Conservation (phyloP, 306 rosid species). For the Pterocarpus santalinus region DNA sequence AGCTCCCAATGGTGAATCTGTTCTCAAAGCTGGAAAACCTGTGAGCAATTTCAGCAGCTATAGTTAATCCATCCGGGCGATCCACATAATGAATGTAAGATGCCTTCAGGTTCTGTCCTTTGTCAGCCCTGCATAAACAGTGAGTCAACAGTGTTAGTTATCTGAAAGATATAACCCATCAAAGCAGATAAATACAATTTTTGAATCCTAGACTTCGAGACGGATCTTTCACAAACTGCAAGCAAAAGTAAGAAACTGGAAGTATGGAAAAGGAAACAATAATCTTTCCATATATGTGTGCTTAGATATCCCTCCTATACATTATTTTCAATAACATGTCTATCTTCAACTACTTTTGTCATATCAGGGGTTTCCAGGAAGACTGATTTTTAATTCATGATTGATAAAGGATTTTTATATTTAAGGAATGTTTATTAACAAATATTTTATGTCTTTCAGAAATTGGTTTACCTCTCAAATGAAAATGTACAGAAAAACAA, state of each 20-base stretch:
- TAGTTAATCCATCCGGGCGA: slow-evolving; percentile 64
- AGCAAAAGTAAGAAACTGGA: background rate
- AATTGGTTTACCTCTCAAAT: background rate
- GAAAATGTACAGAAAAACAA: background rate
- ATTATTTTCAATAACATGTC: too few species aligned
- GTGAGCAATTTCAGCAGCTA: slow-evolving; percentile 87
- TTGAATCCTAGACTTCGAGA: slow-evolving; percentile 33
- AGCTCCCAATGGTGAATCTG: slow-evolving; percentile 80
- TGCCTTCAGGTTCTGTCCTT: slow-evolving; percentile 78
- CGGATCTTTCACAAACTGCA: slow-evolving; percentile 5
- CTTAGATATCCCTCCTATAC: background rate
- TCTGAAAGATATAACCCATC: background rate
- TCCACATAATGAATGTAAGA: slow-evolving; percentile 83
- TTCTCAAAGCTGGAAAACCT: slow-evolving; percentile 71
- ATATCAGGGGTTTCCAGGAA: too few species aligned
- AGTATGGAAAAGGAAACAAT: slow-evolving; percentile 2
- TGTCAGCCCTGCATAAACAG: slow-evolving; percentile 74
- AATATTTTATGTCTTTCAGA: background rate
- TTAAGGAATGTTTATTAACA: too few species aligned
- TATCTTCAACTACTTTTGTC: too few species aligned
- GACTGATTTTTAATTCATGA: too few species aligned
- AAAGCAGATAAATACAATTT: slow-evolving; percentile 13
- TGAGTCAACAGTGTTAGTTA: slow-evolving; percentile 20
- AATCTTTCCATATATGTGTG: background rate
- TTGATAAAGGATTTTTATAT: background rate